A percentile compares a stretch with the other conserved stretches of the same genome.
Conservation (phyloP, 2,329 filamentous ascomycete genomes). For the Botryosphaeria dothidea region DNA sequence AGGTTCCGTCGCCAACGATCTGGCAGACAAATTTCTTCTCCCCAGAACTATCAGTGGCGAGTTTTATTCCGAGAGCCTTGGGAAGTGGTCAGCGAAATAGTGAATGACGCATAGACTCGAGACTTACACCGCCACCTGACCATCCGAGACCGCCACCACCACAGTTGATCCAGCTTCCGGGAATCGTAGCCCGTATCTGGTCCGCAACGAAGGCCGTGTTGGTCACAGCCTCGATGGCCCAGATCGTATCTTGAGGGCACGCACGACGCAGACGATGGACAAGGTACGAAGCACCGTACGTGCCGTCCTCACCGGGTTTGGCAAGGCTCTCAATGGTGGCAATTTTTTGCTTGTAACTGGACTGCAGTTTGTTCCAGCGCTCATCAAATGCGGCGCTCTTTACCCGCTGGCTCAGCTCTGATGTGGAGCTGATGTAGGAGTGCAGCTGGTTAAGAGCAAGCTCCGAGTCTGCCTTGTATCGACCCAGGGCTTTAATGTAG, state of each 20-base stretch:
- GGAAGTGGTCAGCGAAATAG: background rate
- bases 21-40: constrained; percentile 40
- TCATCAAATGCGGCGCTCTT: constrained; percentile 41
- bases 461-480: constrained; percentile 54
- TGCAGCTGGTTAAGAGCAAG: constrained; percentile 70
- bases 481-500: constrained; percentile 55
- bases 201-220: constrained; percentile 68
- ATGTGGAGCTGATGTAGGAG: constrained; percentile 55
- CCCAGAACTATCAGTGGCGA: constrained; percentile 59
- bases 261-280: constrained; percentile 57
- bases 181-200: constrained; percentile 66
- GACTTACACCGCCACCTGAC: constrained; percentile 64
- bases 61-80: constrained; percentile 69
- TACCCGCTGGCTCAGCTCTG: constrained; percentile 44
- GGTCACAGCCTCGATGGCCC: constrained; percentile 76
- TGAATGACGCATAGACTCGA: constrained; percentile 21
- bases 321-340: constrained; percentile 60
- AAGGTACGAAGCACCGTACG: constrained; percentile 62
- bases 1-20: constrained; percentile 68
- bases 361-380: constrained; percentile 58
- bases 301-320: constrained; percentile 61
- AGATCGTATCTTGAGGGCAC: constrained; percentile 68
- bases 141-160: constrained; percentile 79
- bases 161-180: constrained; percentile 78
- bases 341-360: constrained; percentile 61